Evolutionary conservation across 2,329 filamentous ascomycete genomes (phyloP).

Genomic region (Beauveria scarabaeidicola): DNA sequence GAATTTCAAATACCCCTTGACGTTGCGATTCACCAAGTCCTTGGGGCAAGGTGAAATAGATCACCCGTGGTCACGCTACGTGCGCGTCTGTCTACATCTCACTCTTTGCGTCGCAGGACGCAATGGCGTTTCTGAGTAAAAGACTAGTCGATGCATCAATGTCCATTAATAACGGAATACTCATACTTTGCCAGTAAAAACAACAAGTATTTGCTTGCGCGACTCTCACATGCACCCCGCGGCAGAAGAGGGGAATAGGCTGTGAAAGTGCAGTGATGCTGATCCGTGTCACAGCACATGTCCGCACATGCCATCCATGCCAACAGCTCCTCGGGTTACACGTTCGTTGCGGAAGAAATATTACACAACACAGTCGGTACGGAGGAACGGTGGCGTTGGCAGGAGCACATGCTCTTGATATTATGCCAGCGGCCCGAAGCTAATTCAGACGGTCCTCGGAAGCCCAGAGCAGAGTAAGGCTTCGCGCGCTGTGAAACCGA

Average conservation of each 20-base stretch:
- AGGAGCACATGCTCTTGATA: neutral
- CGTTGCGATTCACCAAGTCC: too few relatives aligned
- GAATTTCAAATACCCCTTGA: too few relatives aligned
- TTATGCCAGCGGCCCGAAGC: neutral
- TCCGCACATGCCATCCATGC: neutral
- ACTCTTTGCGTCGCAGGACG: too few relatives aligned
- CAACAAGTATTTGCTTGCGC: neutral
- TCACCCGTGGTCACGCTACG: too few relatives aligned
- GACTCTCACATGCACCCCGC: neutral
- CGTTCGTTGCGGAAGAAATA: neutral
- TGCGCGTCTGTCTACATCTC: too few relatives aligned
- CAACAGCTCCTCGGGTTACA: neutral
- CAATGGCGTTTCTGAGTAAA: too few relatives aligned
- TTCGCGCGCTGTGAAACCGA: neutral
- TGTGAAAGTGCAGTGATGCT: neutral
- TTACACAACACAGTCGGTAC: neutral
- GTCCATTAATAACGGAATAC: neutral
- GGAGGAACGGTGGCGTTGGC: neutral
- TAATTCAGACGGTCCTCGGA: neutral
- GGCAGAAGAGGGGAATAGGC: neutral
- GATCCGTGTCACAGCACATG: neutral
- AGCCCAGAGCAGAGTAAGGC: neutral
- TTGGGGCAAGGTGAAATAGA: too few relatives aligned
- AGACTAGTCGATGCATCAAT: too few relatives aligned
- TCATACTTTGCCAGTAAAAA: neutral